These are phyloP conservation scores for Tuctoria greenei DNA, from an alignment of 176 grass and related monocot genomes.

Conservation along the genomic window DNA sequence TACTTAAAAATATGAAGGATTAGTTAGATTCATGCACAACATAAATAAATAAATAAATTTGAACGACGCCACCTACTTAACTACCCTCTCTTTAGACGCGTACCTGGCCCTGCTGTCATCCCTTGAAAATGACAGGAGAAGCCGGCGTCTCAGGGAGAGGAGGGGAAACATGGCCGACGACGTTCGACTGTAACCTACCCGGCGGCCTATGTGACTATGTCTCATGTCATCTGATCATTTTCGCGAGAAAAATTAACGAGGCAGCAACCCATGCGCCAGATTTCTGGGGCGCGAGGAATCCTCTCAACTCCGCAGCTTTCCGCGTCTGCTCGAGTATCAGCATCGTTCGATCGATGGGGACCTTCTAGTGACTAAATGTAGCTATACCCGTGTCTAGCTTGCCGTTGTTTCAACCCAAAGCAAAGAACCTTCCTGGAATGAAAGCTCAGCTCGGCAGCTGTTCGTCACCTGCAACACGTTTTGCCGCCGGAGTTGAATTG, in stretches of 20 bases:
- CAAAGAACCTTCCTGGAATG: slow-evolving; percentile 29
- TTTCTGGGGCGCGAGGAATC: slow-evolving; percentile 28
- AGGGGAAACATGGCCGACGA: slow-evolving; percentile 26
- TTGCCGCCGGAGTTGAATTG: slow-evolving; percentile 29
- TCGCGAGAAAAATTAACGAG: slow-evolving; percentile 8
- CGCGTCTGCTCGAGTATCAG: slow-evolving; percentile 28
- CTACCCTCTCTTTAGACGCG: not conserved
- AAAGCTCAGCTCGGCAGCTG: not conserved
- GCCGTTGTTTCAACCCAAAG: slow-evolving; percentile 46
- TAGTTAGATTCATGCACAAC: not conserved
- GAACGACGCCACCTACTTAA: not conserved
- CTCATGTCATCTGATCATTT: not conserved
- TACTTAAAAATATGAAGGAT: not conserved
- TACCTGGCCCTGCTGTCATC: too few relatives aligned
- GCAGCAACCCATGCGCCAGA: slow-evolving; percentile 34
- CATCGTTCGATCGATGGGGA: not conserved
- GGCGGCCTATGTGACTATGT: not conserved
- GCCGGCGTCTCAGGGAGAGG: not conserved
- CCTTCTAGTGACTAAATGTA: not conserved
- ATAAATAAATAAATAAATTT: not conserved
- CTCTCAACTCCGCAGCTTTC: slow-evolving; percentile 19
- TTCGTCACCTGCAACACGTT: slow-evolving; percentile 5
- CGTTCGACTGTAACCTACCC: slow-evolving; percentile 18
- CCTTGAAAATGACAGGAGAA: not conserved
- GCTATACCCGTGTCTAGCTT: not conserved